Percentiles rank a stretch among this genome's conserved stretches.
phyloP scores from a whole-genome alignment of 805 yeast species.

The Wickerhamomyces rabaulensis region DNA sequence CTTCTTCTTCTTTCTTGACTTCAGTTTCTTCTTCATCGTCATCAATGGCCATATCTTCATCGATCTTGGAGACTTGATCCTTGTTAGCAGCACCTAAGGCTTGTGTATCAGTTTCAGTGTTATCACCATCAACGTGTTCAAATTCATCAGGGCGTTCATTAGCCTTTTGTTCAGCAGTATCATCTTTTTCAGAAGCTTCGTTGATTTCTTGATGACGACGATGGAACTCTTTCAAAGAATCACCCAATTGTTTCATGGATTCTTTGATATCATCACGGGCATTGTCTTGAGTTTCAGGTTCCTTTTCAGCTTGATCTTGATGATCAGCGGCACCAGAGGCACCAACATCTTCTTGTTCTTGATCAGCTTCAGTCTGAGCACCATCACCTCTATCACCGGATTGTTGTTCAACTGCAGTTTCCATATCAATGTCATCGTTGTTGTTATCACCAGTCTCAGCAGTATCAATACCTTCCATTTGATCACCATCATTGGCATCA shows the following conservation, averaged over 20 bases:
- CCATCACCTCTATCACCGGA: slow-evolving; percentile 61
- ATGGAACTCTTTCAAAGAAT: slow-evolving; percentile 85
- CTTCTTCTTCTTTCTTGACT: slow-evolving; percentile 29
- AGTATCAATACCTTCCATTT: slow-evolving; percentile 52
- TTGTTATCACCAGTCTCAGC: slow-evolving; percentile 36
- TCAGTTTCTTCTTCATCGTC: slow-evolving; percentile 46
- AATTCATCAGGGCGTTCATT: slow-evolving; percentile 79
- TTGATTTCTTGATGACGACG: slow-evolving; percentile 84
- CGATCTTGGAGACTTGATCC: slow-evolving; percentile 71
- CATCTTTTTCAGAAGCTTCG: slow-evolving; percentile 52
- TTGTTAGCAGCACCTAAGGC: slow-evolving; percentile 87
- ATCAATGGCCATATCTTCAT: slow-evolving; percentile 78
- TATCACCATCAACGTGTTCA: slow-evolving; percentile 77
- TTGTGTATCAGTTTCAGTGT: slow-evolving; percentile 76
- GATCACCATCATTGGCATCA: slow-evolving; percentile 35
- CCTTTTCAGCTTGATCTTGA: slow-evolving; percentile 38
- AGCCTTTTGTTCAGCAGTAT: slow-evolving; percentile 44
- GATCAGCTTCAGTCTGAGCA: slow-evolving; percentile 47
- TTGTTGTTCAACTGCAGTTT: slow-evolving; percentile 55
- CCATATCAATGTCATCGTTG: slow-evolving; percentile 45
- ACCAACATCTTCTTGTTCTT: slow-evolving; percentile 65
- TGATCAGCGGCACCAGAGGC: slow-evolving; percentile 51
- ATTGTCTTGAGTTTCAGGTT: slow-evolving; percentile 39
- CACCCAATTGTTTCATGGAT: slow-evolving; percentile 85
- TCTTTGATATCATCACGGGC: slow-evolving; percentile 68